Evolutionary conservation across 73 alveolate species (phyloP), one percentile per base, ranked within the genome.

Genomic region (Durusdinium trenchii): DNA sequence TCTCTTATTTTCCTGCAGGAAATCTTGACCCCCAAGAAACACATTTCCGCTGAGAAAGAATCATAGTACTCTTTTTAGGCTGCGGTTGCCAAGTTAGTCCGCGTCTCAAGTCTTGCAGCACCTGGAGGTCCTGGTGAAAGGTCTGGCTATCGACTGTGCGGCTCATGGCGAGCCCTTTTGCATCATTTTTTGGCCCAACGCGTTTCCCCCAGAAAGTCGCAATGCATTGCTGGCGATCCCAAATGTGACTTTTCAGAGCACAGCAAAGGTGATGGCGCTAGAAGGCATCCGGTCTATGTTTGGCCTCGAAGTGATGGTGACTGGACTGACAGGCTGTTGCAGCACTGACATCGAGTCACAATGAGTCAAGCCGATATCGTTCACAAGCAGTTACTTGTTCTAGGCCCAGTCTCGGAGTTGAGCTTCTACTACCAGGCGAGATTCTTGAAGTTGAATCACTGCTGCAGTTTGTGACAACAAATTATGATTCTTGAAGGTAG

Each of bases 131-230:
- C 95, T 83, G n/a, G 95, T 86, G 40, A 57, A 61, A 52, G 95
- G 95, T 83, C 45, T 86, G 16, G 84, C 95, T 46, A 69, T 86
- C 38, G 95, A 86, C 83, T 86, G 95, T 30, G 95, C 95, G 61
- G 95, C 95, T 14, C 95, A 86, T n/a, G 95, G 95, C 20, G 95
- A 86, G 52, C 95, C 95, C 52, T 86, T 86, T n/a, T 86, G 95
- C 85, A 86, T 86, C 60, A 62, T 86, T 28, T 86, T 86, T 40
- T 86, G 95, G 95, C 95, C 95, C 38, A 83, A 86, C 43, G 95
- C 48, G 46, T 14, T 1, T 45, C 50, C 75, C 93, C n/a, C 35
- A 79, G 45, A 43, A 43, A 14, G 36, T 35, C 7, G 62, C 84
- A 73, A 38, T 51, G n/a, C 40, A 38, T 51, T 26, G n/a, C n/a